A percentile compares a stretch with the other conserved stretches of the same genome.
These are phyloP conservation scores for Arabidopsis lyrata DNA, from an alignment of 441 rosid species.

Conservation along the genomic window DNA sequence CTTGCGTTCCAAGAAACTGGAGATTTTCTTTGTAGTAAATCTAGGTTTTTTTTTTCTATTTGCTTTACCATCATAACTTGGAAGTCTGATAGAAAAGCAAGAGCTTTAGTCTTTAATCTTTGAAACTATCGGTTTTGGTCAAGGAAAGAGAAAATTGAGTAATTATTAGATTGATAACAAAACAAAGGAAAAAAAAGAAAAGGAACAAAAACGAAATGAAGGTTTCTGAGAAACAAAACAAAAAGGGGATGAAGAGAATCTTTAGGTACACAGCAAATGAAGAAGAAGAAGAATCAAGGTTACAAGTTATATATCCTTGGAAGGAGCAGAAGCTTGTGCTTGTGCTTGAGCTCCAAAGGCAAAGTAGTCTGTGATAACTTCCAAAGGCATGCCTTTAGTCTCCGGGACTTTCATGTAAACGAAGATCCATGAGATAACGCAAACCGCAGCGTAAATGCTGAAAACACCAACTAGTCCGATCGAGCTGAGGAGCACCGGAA, in stretches of 20 bases:
- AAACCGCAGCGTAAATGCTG: slow-evolving; percentile 66
- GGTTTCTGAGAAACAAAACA: slow-evolving; percentile 20
- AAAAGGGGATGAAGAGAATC: slow-evolving; percentile 23
- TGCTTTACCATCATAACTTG: slow-evolving; percentile 19
- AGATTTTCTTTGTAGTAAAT: slow-evolving; percentile 18
- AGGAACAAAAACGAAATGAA: slow-evolving; percentile 24
- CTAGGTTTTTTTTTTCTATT: background rate
- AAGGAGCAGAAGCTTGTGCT: slow-evolving; percentile 40
- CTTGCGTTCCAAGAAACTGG: slow-evolving; percentile 31
- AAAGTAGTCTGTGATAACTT: slow-evolving; percentile 79
- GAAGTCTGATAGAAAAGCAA: background rate
- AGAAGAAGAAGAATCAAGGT: slow-evolving; percentile 27
- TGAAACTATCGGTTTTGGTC: background rate
- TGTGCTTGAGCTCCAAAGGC: slow-evolving; percentile 70
- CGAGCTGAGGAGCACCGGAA: slow-evolving; percentile 65
- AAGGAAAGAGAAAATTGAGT: slow-evolving; percentile 1
- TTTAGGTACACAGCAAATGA: slow-evolving; percentile 43
- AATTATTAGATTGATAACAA: slow-evolving; percentile 35
- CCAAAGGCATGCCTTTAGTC: slow-evolving; percentile 86
- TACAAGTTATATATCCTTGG: slow-evolving; percentile 36
- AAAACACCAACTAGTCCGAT: slow-evolving; percentile 71
- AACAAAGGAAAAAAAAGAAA: background rate
- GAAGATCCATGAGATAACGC: slow-evolving; percentile 64
- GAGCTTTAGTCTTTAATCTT: background rate
- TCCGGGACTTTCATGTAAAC: slow-evolving; percentile 77